Evolutionary conservation across 2,329 filamentous ascomycete genomes (phyloP).

Genomic region (Colletotrichum acutatum): DNA sequence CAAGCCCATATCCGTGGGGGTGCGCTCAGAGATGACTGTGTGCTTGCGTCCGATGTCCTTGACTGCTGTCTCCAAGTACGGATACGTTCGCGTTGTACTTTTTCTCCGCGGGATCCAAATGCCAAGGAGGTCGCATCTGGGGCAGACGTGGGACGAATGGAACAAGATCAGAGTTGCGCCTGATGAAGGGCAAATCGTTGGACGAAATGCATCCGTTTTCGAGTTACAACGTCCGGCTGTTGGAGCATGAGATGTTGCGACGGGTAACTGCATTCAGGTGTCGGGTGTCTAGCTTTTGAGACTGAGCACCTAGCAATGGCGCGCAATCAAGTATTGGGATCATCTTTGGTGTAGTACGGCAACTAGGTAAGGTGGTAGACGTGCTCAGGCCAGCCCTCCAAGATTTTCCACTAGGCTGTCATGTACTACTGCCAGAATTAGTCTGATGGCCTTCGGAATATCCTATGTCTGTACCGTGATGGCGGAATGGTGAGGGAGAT

Average conservation of each 20-base stretch:
- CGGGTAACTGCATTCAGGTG: not conserved
- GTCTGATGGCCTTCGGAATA: not conserved
- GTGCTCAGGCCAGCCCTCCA: not conserved
- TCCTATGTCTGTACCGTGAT: not conserved
- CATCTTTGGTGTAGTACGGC: not conserved
- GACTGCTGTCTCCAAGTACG: not conserved
- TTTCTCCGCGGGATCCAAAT: slow-evolving; percentile 29
- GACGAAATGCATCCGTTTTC: not conserved
- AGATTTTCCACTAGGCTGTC: not conserved
- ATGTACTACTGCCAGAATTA: not conserved
- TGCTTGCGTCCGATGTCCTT: slow-evolving; percentile 14
- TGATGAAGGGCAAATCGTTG: not conserved
- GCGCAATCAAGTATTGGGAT: not conserved
- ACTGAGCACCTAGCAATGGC: not conserved
- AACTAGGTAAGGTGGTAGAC: not conserved
- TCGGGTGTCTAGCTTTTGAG: not conserved
- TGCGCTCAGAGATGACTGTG: not conserved
- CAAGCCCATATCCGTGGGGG: slow-evolving; percentile 20
- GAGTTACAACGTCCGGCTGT: not conserved
- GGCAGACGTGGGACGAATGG: slow-evolving; percentile 15
- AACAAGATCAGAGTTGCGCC: not conserved
- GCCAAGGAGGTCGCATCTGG: slow-evolving; percentile 30
- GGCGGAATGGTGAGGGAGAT: slow-evolving; percentile 10
- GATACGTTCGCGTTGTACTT: slow-evolving; percentile 7
- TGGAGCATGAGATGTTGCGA: not conserved